Percentiles rank a stretch among this genome's conserved stretches.
phyloP scores from a whole-genome alignment of 768 basidiomycete species.

The Boletus bicolor region DNA sequence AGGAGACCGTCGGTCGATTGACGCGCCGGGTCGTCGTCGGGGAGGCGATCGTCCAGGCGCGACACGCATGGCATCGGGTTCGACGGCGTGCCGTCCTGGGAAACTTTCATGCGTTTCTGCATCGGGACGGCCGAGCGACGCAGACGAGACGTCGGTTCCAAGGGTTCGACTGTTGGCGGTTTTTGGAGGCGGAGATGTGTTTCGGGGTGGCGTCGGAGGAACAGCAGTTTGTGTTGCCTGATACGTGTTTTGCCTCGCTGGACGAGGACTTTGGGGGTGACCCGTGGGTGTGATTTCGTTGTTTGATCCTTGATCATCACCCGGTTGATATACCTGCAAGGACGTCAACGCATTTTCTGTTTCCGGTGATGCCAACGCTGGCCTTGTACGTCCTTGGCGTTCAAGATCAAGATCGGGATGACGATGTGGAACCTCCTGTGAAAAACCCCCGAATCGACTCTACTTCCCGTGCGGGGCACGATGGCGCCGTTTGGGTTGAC shows the following conservation, averaged over 20 bases:
- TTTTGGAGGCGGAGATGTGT: conserved; percentile 49
- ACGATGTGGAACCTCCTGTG: conserved; percentile 12
- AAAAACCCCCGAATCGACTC: background rate
- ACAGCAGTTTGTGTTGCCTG: conserved; percentile 55
- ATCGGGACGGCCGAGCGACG: conserved; percentile 5
- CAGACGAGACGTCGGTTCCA: conserved; percentile 12
- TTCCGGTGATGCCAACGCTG: conserved; percentile 52
- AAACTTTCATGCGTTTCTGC: conserved; percentile 29
- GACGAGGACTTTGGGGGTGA: conserved; percentile 43
- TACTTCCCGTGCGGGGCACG: background rate
- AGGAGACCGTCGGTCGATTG: conserved; percentile 33
- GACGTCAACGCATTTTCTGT: conserved; percentile 48
- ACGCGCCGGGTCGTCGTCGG: conserved; percentile 26
- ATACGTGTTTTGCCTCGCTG: conserved; percentile 51
- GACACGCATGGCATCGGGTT: conserved; percentile 28
- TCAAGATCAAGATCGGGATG: conserved; percentile 11
- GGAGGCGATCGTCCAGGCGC: conserved; percentile 16
- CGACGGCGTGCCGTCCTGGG: conserved; percentile 28
- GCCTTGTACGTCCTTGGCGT: conserved; percentile 52
- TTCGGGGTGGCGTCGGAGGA: conserved; percentile 52
- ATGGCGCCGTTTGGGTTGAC: conserved; percentile 37
- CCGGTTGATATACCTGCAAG: conserved; percentile 25
- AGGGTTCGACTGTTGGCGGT: conserved; percentile 44
- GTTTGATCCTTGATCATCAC: background rate
- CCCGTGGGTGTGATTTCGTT: conserved; percentile 21